phyloP scores from a whole-genome alignment of 805 yeast genomes.

The Yamadazyma laniorum region DNA sequence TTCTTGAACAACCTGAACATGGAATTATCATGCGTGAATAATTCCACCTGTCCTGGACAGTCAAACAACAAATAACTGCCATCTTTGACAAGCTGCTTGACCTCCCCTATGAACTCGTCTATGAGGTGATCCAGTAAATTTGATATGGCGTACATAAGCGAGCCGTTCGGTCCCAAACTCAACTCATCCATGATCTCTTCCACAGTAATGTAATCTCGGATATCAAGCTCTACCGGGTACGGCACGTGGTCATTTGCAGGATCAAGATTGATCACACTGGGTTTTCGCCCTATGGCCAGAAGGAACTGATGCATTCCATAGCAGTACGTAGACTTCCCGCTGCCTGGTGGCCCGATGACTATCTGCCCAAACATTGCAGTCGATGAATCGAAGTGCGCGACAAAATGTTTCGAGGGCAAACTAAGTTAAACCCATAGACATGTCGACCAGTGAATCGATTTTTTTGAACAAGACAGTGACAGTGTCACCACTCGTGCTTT shows the following conservation, averaged over 20 bases:
- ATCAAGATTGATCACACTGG: constrained; percentile 82
- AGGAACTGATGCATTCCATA: constrained; percentile 89
- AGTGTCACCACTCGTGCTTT: constrained; percentile 91
- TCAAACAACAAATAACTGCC: constrained; percentile 79
- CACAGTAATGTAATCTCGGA: constrained; percentile 69
- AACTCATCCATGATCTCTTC: constrained; percentile 78
- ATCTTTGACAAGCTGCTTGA: constrained; percentile 54
- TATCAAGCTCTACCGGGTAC: constrained; percentile 68
- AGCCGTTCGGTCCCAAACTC: constrained; percentile 85
- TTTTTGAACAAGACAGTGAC: constrained; percentile 61
- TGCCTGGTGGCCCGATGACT: constrained; percentile 97
- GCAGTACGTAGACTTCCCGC: constrained; percentile 95
- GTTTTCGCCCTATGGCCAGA: constrained; percentile 89
- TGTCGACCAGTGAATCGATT: constrained; percentile 31
- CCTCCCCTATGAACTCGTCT: constrained; percentile 88
- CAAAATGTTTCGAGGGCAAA: neutral
- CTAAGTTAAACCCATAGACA: too few relatives aligned
- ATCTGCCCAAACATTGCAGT: constrained; percentile 79
- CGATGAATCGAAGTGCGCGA: too few relatives aligned
- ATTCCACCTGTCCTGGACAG: constrained; percentile 93
- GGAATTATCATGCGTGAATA: constrained; percentile 86
- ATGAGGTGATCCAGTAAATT: constrained; percentile 78
- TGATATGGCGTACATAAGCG: constrained; percentile 85
- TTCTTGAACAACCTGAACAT: constrained; percentile 63
- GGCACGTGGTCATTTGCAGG: constrained; percentile 80